These are phyloP conservation scores for Neonectria ditissima DNA, from an alignment of 2,329 filamentous ascomycete genomes.

Conservation along the genomic window DNA sequence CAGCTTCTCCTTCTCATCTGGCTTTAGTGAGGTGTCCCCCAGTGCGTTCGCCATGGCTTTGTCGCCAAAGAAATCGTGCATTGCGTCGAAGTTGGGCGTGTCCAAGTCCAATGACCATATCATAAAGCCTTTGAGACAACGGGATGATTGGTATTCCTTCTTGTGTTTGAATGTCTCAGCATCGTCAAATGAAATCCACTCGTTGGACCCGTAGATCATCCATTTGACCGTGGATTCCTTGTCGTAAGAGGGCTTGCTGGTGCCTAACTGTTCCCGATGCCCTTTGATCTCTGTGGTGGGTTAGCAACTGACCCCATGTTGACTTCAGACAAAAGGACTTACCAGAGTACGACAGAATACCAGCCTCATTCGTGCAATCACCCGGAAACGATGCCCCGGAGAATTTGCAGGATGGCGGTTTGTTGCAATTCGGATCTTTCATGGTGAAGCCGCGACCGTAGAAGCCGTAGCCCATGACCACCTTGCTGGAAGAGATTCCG, in stretches of 20 bases:
- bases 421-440: slow-evolving; percentile 29
- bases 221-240: slow-evolving; percentile 49
- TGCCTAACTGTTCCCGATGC: too few relatives aligned
- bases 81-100: background rate
- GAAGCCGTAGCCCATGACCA: slow-evolving; percentile 55
- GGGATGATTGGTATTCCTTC: slow-evolving; percentile 22
- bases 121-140: slow-evolving; percentile 42
- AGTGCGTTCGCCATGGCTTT: background rate
- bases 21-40: background rate
- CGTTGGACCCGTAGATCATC: slow-evolving; percentile 46
- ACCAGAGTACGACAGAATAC: too few relatives aligned
- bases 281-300: too few relatives aligned
- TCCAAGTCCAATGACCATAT: slow-evolving; percentile 47
- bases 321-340: too few relatives aligned
- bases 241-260: too few relatives aligned
- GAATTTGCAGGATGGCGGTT: slow-evolving; percentile 35
- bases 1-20: slow-evolving; percentile 20
- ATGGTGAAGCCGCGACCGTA: slow-evolving; percentile 50
- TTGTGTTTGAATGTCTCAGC: slow-evolving; percentile 40
- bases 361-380: slow-evolving; percentile 39
- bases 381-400: slow-evolving; percentile 28
- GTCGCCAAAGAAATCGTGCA: slow-evolving; percentile 1
- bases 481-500: too few relatives aligned
- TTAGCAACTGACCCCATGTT: too few relatives aligned
- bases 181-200: slow-evolving; percentile 56